Conservation (phyloP, 2,329 filamentous ascomycete species). For the Penicillium brevicompactum region DNA sequence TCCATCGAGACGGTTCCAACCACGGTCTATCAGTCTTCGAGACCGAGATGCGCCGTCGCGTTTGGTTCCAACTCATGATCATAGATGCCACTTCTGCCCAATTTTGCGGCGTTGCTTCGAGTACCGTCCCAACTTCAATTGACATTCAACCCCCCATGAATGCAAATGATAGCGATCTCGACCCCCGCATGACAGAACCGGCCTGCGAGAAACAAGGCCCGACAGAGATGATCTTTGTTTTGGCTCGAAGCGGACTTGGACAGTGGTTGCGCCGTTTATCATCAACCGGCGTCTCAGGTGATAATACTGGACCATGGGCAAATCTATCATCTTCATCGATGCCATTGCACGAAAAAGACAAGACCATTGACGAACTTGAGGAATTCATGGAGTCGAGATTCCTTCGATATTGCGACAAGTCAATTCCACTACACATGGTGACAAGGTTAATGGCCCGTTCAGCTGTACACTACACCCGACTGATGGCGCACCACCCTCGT, state of each 20-base stretch:
- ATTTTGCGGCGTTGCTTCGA: constrained; percentile 22
- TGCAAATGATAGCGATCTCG: constrained; percentile 43
- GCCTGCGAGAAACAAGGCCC: constrained; percentile 45
- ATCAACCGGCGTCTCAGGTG: constrained; percentile 12
- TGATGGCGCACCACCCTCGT: constrained; percentile 50
- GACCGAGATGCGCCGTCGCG: constrained; percentile 40
- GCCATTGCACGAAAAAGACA: constrained; percentile 24
- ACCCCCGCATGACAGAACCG: constrained; percentile 46
- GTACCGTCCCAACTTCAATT: constrained; percentile 10
- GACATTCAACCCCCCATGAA: constrained; percentile 45
- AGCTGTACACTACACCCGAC: constrained; percentile 46
- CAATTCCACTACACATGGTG: constrained; percentile 49
- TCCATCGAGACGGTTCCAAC: constrained; percentile 51
- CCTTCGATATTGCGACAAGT: constrained; percentile 39
- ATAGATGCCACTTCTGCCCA: constrained; percentile 29
- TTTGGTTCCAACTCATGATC: constrained; percentile 33
- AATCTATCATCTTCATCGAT: constrained; percentile 23
- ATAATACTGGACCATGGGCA: constrained; percentile 22
- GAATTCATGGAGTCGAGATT: constrained; percentile 38
- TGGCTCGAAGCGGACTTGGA: constrained; percentile 37
- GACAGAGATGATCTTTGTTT: constrained; percentile 50
- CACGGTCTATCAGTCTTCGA: constrained; percentile 52
- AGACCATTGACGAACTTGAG: constrained; percentile 39
- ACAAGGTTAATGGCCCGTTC: constrained; percentile 48
- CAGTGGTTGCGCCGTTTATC: constrained; percentile 28